A percentile compares a stretch with the other conserved stretches of the same genome.
Evolutionary conservation across 2,329 filamentous ascomycete genomes (phyloP).

Genomic region (Clathrospora elynae): DNA sequence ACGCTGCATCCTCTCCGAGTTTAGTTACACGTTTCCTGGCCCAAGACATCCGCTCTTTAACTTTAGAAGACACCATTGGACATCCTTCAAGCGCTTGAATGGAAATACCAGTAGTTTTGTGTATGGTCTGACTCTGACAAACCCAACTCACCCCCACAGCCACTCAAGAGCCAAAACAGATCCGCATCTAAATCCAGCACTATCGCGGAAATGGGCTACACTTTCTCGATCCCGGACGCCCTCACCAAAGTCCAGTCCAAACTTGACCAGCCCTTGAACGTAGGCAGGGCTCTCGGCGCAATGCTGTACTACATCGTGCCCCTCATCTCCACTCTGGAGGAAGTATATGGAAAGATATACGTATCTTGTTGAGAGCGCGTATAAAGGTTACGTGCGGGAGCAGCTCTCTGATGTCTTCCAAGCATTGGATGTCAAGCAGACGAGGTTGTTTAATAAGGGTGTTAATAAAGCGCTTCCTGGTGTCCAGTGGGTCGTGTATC

Average conservation of each 20-base stretch:
- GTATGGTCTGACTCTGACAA: background rate
- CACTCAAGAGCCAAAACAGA: background rate
- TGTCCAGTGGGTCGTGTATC: constrained; percentile 16
- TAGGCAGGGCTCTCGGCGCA: constrained; percentile 9
- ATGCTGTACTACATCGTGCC: constrained; percentile 12
- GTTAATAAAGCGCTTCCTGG: constrained; percentile 15
- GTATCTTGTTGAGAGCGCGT: constrained; percentile 2
- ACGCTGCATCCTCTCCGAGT: too few species aligned
- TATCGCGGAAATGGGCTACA: constrained; percentile 2
- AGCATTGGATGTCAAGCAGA: constrained; percentile 11
- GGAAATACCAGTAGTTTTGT: too few species aligned
- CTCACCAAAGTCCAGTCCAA: background rate
- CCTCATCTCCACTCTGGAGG: constrained; percentile 8
- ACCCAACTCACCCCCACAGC: background rate
- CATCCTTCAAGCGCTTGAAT: too few species aligned
- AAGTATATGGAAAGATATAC: constrained; percentile 13
- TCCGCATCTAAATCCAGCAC: background rate
- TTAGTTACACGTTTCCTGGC: too few species aligned
- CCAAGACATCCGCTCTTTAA: too few species aligned
- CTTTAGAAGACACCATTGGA: too few species aligned
- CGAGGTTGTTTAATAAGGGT: constrained; percentile 25
- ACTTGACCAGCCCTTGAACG: constrained; percentile 6
- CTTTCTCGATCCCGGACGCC: constrained; percentile 2
- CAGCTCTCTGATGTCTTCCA: constrained; percentile 13
- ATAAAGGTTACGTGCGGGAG: constrained; percentile 7